Percentiles rank a stretch among this genome's conserved stretches.
These are phyloP conservation scores for Protomyces macrosporus DNA, from an alignment of 1,139 yeast species.

Conservation along the genomic window DNA sequence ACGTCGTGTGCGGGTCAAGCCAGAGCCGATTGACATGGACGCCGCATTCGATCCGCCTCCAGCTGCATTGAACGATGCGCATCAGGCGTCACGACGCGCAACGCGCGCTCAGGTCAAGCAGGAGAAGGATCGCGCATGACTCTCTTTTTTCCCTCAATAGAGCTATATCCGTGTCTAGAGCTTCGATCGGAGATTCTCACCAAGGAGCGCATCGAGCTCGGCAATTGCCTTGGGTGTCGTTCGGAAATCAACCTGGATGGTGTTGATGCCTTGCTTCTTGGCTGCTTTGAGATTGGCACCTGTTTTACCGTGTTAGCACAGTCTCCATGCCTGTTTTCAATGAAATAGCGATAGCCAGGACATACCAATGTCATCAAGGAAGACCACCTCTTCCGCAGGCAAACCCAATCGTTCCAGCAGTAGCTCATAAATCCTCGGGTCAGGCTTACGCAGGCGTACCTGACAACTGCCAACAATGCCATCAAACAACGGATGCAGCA, in stretches of 20 bases:
- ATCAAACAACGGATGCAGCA: conserved; percentile 14
- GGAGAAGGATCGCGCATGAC: no score
- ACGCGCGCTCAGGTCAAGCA: neutral
- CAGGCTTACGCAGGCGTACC: conserved; percentile 21
- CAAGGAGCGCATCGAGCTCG: conserved; percentile 2
- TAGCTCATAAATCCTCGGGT: conserved; percentile 5
- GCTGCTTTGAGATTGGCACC: conserved; percentile 23
- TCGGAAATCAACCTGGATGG: conserved; percentile 21
- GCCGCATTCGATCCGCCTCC: no score
- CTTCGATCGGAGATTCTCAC: neutral
- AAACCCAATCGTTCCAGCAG: conserved; percentile 8
- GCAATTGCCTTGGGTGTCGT: conserved; percentile 19
- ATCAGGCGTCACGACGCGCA: neutral
- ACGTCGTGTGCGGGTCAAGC: neutral
- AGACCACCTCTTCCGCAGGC: conserved; percentile 12
- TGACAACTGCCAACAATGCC: conserved; percentile 22
- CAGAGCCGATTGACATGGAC: neutral
- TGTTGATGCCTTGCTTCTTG: conserved; percentile 11
- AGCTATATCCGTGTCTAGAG: neutral
- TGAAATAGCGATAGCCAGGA: no score
- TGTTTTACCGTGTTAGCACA: conserved; percentile 3
- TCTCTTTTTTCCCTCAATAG: neutral
- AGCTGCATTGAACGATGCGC: neutral
- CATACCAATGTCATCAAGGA: neutral
- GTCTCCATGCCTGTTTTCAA: no score